These are phyloP conservation scores for Fusarium newnesense DNA, from an alignment of 2,329 filamentous ascomycete species.

Conservation along the genomic window DNA sequence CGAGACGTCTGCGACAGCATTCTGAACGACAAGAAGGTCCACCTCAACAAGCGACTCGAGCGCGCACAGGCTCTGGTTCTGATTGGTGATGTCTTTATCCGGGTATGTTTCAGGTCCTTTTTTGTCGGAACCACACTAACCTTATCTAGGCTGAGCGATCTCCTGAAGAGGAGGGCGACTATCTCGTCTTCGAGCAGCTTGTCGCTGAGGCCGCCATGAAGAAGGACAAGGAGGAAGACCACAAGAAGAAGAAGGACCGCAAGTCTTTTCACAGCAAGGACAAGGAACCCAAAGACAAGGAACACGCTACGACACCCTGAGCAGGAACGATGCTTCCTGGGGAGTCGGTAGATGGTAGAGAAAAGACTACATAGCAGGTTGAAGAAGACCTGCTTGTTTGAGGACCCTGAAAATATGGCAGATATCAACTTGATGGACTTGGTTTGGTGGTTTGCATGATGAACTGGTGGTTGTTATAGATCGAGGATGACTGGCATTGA, in stretches of 20 bases:
- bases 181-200: constrained; percentile 98
- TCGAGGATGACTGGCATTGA: constrained; percentile 36
- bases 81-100: constrained; percentile 87
- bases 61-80: constrained; percentile 89
- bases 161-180: constrained; percentile 96
- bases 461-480: constrained; percentile 24
- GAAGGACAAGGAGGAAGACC: constrained; percentile 77
- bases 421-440: background rate
- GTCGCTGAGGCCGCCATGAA: constrained; percentile 97
- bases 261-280: constrained; percentile 43
- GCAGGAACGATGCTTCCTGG: background rate
- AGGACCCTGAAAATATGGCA: constrained; percentile 1
- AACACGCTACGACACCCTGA: constrained; percentile 11
- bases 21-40: constrained; percentile 81
- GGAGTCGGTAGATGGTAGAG: background rate
- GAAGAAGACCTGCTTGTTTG: constrained; percentile 5
- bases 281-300: constrained; percentile 27
- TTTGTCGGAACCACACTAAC: constrained; percentile 6
- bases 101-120: constrained; percentile 64
- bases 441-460: constrained; percentile 2
- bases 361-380: background rate
- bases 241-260: constrained; percentile 68
- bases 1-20: constrained; percentile 93
- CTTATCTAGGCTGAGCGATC: constrained; percentile 78
- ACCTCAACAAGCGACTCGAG: constrained; percentile 86